A percentile compares a stretch with the other conserved stretches of the same genome.
Conservation (phyloP, 441 rosid species). For the Rhodomyrtus psidioides region DNA sequence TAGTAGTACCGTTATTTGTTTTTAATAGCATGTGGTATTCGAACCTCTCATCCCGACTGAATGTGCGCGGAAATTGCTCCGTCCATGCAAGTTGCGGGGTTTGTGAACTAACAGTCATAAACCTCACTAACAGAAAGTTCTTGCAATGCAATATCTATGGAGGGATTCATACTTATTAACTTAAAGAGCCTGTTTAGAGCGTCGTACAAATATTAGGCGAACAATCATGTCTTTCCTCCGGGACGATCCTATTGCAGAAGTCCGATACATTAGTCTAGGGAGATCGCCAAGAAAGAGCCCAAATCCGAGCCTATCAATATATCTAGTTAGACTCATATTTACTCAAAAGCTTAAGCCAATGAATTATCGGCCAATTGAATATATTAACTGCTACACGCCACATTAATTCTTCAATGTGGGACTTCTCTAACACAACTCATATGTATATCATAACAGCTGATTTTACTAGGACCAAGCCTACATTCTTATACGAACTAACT, state of each 20-base stretch:
- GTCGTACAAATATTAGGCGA: background rate
- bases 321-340: too few relatives aligned
- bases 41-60: background rate
- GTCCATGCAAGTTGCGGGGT: background rate
- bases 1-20: background rate
- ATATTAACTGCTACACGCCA: too few relatives aligned
- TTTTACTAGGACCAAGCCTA: background rate
- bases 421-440: too few relatives aligned
- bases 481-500: background rate
- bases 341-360: too few relatives aligned
- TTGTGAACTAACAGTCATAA: background rate
- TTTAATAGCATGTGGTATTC: background rate
- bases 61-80: background rate
- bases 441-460: too few relatives aligned
- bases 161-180: background rate
- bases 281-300: too few relatives aligned
- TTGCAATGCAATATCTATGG: background rate
- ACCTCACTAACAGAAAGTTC: background rate
- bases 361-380: too few relatives aligned
- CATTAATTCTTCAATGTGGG: too few relatives aligned
- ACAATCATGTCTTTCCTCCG: background rate
- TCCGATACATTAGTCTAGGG: too few relatives aligned
- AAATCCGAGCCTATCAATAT: too few relatives aligned
- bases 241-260: background rate
- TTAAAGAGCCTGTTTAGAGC: background rate